A percentile compares a stretch with the other conserved stretches of the same genome.
phyloP scores from a whole-genome alignment of 1,284 basidiomycete species.

The Austropuccinia psidii region DNA sequence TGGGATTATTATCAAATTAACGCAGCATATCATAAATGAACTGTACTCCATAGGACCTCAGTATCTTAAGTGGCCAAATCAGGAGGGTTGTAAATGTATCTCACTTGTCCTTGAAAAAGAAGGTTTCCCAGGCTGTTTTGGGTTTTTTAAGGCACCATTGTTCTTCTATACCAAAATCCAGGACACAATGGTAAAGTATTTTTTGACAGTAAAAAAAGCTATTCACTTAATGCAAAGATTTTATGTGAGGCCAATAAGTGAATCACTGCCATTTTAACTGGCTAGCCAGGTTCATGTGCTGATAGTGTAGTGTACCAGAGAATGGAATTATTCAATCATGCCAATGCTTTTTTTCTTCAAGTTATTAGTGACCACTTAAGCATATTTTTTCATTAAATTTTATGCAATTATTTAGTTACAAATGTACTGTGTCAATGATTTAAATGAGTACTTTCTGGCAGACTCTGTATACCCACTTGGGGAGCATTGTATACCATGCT shows the following conservation, averaged over 20 bases:
- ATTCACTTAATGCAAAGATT: conserved; percentile 1
- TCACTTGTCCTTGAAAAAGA: not conserved
- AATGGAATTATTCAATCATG: too few relatives aligned
- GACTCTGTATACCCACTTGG: too few relatives aligned
- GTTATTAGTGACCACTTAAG: too few relatives aligned
- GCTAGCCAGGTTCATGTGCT: not conserved
- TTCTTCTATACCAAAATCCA: not conserved
- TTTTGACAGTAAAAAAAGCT: not conserved
- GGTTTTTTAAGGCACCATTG: not conserved
- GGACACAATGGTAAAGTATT: not conserved
- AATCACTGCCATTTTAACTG: not conserved
- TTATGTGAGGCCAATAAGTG: not conserved
- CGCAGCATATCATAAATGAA: not conserved
- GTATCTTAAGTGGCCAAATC: not conserved
- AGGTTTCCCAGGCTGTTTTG: not conserved
- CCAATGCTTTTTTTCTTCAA: too few relatives aligned
- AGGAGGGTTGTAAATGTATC: not conserved
- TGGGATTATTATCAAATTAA: not conserved
- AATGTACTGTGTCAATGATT: too few relatives aligned
- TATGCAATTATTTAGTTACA: too few relatives aligned
- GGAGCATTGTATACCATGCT: too few relatives aligned
- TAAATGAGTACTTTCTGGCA: too few relatives aligned
- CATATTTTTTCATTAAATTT: too few relatives aligned
- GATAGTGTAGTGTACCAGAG: not conserved
- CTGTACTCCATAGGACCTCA: not conserved